Evolutionary conservation across 257 asterid species (phyloP), one percentile per base, ranked within the genome.

Genomic region (Solanum peruvianum): DNA sequence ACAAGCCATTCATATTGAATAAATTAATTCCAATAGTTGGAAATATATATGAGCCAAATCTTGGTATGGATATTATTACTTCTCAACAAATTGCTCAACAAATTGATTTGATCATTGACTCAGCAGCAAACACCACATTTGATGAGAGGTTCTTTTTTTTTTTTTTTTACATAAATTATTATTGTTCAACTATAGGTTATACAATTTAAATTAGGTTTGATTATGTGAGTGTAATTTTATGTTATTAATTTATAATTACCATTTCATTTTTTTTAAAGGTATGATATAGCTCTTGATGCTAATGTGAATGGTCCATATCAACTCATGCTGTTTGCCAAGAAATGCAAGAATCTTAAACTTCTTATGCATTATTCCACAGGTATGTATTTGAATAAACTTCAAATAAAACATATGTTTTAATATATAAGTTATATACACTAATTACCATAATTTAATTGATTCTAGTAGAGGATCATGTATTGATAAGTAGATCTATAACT

Each of bases 41-140:
- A 10, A 89, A 93, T 83, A 89, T 92, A 16, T 86, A 90, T 27
- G 92, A 90, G 82, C 87, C 92, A 29, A 93, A 93, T n/a, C 87
- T 93, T 21, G 95, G 95, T 66, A 87, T 93, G 90, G 93, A 93
- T 42, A 9, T 85, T 31, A 23, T 83, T 62, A 86, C 87, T 42
- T 35, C 87, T 37, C 84, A 85, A 23, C 23, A 66, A 29, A 84
- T 93, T 37, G 89, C 60, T 80, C 72, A 89, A 16, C 88, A 91
- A 16, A 91, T 91, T 6, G 93, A 93, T 35, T 88, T 93, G 9
- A 91, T 93, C 0, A 27, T 93, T 7, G 83, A 87, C 33, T 91
- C 94, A 20, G 95, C 95, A 70, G 94, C 94, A 8, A 91, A 86
- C 91, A 93, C 94, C 37, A 88, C 86, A 15, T 90, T 91, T 29